Evolutionary conservation across 1,284 basidiomycete species (phyloP).

Genomic region (Grifola frondosa): DNA sequence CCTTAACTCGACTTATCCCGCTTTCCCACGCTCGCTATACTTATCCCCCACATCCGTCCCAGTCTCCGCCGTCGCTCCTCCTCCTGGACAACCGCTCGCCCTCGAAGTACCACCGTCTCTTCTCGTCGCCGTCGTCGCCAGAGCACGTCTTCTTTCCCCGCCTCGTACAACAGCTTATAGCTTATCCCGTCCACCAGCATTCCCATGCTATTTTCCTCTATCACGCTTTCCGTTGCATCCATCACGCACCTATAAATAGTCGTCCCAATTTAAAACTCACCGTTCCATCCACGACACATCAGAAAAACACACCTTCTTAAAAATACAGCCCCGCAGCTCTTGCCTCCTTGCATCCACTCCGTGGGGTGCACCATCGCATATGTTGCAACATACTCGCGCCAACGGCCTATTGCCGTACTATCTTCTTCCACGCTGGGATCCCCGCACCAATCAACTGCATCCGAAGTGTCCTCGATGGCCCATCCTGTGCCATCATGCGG

Average conservation of each 20-base stretch:
- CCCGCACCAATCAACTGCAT: constrained; percentile 76
- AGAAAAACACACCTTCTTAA: constrained; percentile 29
- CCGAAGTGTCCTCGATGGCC: constrained; percentile 59
- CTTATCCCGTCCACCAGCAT: constrained; percentile 64
- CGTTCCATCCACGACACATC: constrained; percentile 17
- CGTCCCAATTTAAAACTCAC: constrained; percentile 14
- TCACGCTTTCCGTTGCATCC: constrained; percentile 27
- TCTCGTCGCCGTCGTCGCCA: constrained; percentile 38
- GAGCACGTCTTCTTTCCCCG: constrained; percentile 55
- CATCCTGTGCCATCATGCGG: constrained; percentile 47
- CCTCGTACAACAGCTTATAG: constrained; percentile 77
- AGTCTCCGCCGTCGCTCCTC: constrained; percentile 53
- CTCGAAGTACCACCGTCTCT: constrained; percentile 40
- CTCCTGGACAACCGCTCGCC: constrained; percentile 45
- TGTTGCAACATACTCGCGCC: constrained; percentile 87
- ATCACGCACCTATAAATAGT: constrained; percentile 40
- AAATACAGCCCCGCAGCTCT: constrained; percentile 37
- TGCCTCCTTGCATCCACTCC: constrained; percentile 58
- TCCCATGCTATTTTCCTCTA: constrained; percentile 39
- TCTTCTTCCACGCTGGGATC: constrained; percentile 74
- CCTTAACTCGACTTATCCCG: constrained; percentile 5
- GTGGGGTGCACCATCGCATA: constrained; percentile 76
- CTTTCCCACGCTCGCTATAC: constrained; percentile 8
- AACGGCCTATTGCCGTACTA: constrained; percentile 50
- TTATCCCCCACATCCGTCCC: constrained; percentile 27